Base-by-base conservation (phyloP, 1,139 yeast genomes). In the Eremothecium cymbalariae region DNA sequence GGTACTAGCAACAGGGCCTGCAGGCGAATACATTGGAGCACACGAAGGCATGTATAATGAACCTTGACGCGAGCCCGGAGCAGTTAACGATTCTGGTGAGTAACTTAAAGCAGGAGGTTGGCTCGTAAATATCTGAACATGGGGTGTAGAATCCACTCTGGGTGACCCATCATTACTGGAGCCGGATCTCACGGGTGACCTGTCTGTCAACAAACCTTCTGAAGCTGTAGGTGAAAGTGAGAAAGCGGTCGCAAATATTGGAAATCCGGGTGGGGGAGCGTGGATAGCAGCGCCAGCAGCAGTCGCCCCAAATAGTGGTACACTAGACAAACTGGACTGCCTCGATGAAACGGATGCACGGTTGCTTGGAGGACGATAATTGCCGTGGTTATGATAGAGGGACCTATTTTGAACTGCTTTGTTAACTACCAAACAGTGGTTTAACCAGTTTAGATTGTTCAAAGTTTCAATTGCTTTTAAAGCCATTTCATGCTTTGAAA, bases 391-490 rank as follows among this genome's bases (percentile, higher is more conserved):
- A 19, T 37, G 31, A 13, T 33, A 33, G n/a, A 35, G 4, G 4
- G 30, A n/a, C 14, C 14, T 14, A 15, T 36, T 38, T 39, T 44
- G 59, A 31, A 46, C 35, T 4, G 61, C 61, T 34, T 48, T 55
- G 32, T 55, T 55, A 4, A 53, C 58, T n/a, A 50, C 36, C n/a
- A 55, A 37, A 18, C 38, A 42, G 19, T 43, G 43, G 3, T 47
- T 51, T 6, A 39, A 37, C 53, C 55, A 50, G 21, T 45, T 37
- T 22, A 28, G 41, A 13, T 47, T 66, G 42, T 66, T 64, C 17
- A 69, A 51, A 21, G 48, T 46, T 13, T 51, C 54, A 24, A 70
- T 67, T 3, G 71, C 70, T 11, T 44, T 47, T 33, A 63, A 52
- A 4, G 74, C 73, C 40, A 64, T 55, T 3, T 42, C 46, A 31